phyloP scores from a whole-genome alignment of 1,139 yeast genomes.

The Hansenula lynferdii region DNA sequence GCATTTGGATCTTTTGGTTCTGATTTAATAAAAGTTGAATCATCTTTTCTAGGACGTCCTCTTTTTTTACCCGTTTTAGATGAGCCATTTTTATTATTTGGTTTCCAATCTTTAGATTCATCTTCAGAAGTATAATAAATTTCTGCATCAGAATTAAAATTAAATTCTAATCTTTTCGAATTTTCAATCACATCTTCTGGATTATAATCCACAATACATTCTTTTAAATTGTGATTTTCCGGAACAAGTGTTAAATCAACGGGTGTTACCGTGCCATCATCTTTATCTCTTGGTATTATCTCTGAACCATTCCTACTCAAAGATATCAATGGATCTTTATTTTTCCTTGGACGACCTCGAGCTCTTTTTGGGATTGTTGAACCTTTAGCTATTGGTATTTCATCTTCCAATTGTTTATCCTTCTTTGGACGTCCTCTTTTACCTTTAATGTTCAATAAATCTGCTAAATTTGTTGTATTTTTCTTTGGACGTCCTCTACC shows the following conservation, averaged over 20 bases:
- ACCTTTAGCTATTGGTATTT: no score
- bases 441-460: slow-evolving; percentile 2
- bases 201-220: neutral
- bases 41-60: no score
- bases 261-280: neutral
- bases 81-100: neutral
- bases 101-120: neutral
- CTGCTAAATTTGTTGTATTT: slow-evolving; percentile 8
- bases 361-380: neutral
- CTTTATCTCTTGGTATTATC: neutral
- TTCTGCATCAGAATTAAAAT: neutral
- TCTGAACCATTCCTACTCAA: neutral
- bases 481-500: slow-evolving; percentile 21
- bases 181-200: neutral
- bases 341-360: slow-evolving; percentile 1
- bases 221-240: no score
- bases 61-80: neutral
- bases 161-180: neutral
- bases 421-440: slow-evolving; percentile 19
- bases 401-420: slow-evolving; percentile 21
- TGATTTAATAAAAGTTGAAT: no score
- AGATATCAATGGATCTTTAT: neutral
- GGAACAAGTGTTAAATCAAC: neutral
- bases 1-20: no score
- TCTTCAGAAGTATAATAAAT: neutral